These are phyloP conservation scores for Orbilia blumenaviensis DNA, from an alignment of 2,329 filamentous ascomycete species.

Conservation along the genomic window DNA sequence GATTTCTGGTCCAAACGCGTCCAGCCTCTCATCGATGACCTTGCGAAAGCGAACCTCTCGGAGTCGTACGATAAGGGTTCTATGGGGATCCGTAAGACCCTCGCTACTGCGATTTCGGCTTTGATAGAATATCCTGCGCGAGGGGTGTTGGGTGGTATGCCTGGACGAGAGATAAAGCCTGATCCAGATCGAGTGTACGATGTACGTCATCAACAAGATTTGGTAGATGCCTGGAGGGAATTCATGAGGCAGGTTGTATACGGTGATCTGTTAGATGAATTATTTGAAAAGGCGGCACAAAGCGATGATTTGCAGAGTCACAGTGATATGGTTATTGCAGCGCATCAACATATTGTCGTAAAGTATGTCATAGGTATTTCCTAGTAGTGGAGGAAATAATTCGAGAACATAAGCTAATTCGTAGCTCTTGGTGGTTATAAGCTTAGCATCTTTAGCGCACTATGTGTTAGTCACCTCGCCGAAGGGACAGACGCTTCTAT, in stretches of 20 bases:
- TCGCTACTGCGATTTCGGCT: conserved; percentile 76
- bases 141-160: conserved; percentile 72
- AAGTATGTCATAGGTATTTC: conserved; percentile 65
- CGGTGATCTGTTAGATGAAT: conserved; percentile 71
- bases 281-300: conserved; percentile 70
- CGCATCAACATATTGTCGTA: conserved; percentile 74
- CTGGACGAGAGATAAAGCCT: conserved; percentile 64
- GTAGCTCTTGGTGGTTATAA: neutral
- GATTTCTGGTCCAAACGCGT: conserved; percentile 74
- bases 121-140: conserved; percentile 75
- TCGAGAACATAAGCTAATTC: neutral
- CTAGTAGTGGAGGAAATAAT: neutral
- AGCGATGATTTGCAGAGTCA: conserved; percentile 73
- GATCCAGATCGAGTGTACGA: conserved; percentile 68
- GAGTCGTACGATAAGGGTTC: conserved; percentile 84
- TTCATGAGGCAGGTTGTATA: conserved; percentile 74
- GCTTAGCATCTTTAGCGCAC: conserved; percentile 75
- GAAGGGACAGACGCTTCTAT: conserved; percentile 77
- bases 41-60: conserved; percentile 75
- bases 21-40: conserved; percentile 69
- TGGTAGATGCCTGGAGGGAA: conserved; percentile 73
- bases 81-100: conserved; percentile 76
- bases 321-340: conserved; percentile 70
- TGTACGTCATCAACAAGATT: conserved; percentile 60
- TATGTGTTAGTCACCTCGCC: conserved; percentile 77